Evolutionary conservation across 257 asterid genomes (phyloP).

Genomic region (Striga asiatica): DNA sequence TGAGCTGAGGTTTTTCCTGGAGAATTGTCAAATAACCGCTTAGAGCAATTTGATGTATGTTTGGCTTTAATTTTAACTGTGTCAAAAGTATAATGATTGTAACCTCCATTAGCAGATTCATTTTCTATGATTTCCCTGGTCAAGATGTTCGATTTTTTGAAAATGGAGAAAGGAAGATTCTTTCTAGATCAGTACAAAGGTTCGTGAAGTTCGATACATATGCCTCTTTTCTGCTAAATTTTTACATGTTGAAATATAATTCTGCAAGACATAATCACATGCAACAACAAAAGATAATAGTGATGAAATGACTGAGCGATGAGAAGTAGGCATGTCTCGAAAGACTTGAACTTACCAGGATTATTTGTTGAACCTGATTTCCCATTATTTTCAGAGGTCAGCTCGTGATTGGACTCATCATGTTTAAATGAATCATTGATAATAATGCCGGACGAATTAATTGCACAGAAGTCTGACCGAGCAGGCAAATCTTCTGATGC

Average conservation of each 20-base stretch:
- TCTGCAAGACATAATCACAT: neutral
- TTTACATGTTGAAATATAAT: neutral
- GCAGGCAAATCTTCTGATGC: slow-evolving; percentile 48
- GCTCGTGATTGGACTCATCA: slow-evolving; percentile 36
- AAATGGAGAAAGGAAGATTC: neutral
- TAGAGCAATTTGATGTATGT: neutral
- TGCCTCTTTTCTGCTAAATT: neutral
- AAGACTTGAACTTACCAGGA: slow-evolving; percentile 37
- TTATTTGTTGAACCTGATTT: slow-evolving; percentile 27
- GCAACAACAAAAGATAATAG: slow-evolving; percentile 1
- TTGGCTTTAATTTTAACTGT: too few relatives aligned
- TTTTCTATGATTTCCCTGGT: too few relatives aligned
- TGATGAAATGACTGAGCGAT: neutral
- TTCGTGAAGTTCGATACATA: neutral
- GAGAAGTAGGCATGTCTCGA: too few relatives aligned
- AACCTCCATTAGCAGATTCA: too few relatives aligned
- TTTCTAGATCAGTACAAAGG: neutral
- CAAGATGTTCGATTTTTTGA: neutral
- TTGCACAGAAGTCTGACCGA: slow-evolving; percentile 36
- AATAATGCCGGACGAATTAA: slow-evolving; percentile 50
- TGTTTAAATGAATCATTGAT: slow-evolving; percentile 40
- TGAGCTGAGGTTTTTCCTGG: neutral
- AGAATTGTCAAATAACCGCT: too few relatives aligned
- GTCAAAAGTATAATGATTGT: neutral
- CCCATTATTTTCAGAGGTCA: slow-evolving; percentile 36